Evolutionary conservation across 2,329 filamentous ascomycete genomes (phyloP).

Genomic region (Phialemonium atrogriseum): DNA sequence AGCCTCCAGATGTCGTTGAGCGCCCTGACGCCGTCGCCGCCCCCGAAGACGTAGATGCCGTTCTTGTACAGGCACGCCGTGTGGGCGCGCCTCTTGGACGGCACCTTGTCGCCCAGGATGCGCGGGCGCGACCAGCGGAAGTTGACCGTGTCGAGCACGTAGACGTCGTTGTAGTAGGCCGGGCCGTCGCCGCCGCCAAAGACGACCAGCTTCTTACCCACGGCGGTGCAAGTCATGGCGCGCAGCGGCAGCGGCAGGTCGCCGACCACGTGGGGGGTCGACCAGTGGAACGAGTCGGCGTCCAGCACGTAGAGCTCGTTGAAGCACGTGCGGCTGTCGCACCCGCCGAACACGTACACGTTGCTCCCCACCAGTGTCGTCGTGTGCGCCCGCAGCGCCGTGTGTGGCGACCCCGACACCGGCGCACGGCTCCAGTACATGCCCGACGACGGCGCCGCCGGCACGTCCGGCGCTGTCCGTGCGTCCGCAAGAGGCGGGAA

Average conservation of each 20-base stretch:
- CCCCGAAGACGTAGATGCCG: constrained; percentile 64
- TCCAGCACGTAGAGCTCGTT: constrained; percentile 63
- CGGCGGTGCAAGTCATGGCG: constrained; percentile 65
- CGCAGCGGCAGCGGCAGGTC: constrained; percentile 57
- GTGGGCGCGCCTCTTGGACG: constrained; percentile 56
- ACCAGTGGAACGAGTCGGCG: constrained; percentile 64
- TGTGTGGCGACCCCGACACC: constrained; percentile 53
- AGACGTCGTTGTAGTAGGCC: constrained; percentile 64
- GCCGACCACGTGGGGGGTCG: constrained; percentile 53
- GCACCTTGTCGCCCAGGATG: constrained; percentile 48
- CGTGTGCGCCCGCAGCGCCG: constrained; percentile 57
- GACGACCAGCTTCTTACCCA: constrained; percentile 61
- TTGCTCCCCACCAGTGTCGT: constrained; percentile 58
- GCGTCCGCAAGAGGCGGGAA: constrained; percentile 52
- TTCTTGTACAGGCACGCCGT: constrained; percentile 66
- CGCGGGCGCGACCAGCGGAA: constrained; percentile 58
- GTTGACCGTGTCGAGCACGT: constrained; percentile 63
- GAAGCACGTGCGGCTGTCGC: constrained; percentile 58
- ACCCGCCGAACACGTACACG: constrained; percentile 61
- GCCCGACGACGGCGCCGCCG: constrained; percentile 55
- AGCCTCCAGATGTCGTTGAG: constrained; percentile 67
- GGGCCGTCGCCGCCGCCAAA: constrained; percentile 65
- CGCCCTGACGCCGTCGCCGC: constrained; percentile 61
- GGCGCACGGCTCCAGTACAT: constrained; percentile 66
- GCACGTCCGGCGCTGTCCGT: constrained; percentile 49